A percentile compares a stretch with the other conserved stretches of the same genome.
Conservation (phyloP, 2,329 filamentous ascomycete species). For the Stachybotrys chlorohalonatus region DNA sequence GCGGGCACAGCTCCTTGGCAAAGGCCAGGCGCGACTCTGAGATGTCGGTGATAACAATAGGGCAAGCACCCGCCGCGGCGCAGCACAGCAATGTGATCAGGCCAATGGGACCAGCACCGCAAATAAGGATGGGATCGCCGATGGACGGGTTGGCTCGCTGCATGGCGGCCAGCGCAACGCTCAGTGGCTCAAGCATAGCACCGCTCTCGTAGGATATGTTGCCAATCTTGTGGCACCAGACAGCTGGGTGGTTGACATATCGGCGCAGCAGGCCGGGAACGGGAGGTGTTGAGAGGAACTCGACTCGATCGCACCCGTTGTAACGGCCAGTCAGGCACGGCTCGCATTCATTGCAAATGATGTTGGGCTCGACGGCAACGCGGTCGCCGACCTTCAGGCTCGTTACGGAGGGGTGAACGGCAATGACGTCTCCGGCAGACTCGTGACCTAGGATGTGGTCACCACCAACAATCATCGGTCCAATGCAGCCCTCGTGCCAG, state of each 20-base stretch:
- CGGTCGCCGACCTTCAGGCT: conserved; percentile 76
- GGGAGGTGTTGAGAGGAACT: conserved; percentile 86
- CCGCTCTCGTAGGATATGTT: conserved; percentile 89
- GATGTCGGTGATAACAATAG: conserved; percentile 90
- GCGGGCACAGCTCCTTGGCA: conserved; percentile 73
- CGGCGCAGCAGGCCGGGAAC: conserved; percentile 78
- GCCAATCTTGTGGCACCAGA: conserved; percentile 95
- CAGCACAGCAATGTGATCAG: conserved; percentile 80
- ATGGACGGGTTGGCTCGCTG: conserved; percentile 72
- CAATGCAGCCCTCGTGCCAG: conserved; percentile 92
- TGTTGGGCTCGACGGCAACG: conserved; percentile 87
- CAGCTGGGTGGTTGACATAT: conserved; percentile 89
- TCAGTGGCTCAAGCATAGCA: conserved; percentile 81
- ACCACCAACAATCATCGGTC: conserved; percentile 84
- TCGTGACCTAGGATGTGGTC: conserved; percentile 94
- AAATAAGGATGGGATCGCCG: conserved; percentile 81
- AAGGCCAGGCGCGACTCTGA: conserved; percentile 78
- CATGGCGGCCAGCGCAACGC: conserved; percentile 80
- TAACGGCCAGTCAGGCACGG: conserved; percentile 87
- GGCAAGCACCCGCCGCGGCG: conserved; percentile 78
- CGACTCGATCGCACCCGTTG: conserved; percentile 83
- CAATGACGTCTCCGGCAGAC: conserved; percentile 75
- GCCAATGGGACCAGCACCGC: conserved; percentile 89
- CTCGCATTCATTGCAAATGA: conserved; percentile 86
- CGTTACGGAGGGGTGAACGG: conserved; percentile 72